Evolutionary conservation across 169 alveolate species (phyloP).

Genomic region (Plasmodium inui): DNA sequence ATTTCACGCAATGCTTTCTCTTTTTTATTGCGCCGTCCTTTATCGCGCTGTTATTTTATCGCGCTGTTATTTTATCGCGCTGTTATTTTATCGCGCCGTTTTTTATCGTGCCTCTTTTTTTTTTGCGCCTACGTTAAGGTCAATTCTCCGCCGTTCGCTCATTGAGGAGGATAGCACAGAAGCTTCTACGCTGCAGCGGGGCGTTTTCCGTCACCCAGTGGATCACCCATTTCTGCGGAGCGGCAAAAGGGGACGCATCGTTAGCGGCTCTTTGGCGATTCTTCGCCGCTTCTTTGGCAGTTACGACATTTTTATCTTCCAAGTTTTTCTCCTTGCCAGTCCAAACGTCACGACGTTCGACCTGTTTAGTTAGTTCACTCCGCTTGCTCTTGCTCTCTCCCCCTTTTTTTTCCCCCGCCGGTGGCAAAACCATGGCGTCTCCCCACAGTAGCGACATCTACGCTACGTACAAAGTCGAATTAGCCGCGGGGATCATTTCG

Average conservation of each 20-base stretch:
- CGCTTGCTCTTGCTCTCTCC: background rate
- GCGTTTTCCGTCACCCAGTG: background rate
- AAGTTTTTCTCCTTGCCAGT: background rate
- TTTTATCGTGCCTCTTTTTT: no score
- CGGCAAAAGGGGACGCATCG: background rate
- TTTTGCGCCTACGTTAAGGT: background rate
- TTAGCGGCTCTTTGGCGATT: no score
- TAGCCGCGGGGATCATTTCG: conserved; percentile 27
- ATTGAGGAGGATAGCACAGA: background rate
- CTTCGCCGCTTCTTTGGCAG: background rate
- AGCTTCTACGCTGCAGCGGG: background rate
- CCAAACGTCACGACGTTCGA: background rate
- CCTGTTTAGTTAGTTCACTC: background rate
- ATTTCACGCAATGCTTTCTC: background rate
- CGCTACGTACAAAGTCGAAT: conserved; percentile 31
- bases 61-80: no score
- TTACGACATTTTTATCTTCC: background rate
- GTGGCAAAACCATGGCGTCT: background rate
- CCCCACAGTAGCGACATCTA: background rate
- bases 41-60: no score
- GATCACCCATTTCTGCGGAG: background rate
- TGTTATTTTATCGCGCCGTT: no score
- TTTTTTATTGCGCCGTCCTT: no score
- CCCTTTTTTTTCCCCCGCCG: background rate
- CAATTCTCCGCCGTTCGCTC: background rate